These are phyloP conservation scores for Serendipita vermifera DNA, from an alignment of 768 basidiomycete genomes.

Conservation along the genomic window DNA sequence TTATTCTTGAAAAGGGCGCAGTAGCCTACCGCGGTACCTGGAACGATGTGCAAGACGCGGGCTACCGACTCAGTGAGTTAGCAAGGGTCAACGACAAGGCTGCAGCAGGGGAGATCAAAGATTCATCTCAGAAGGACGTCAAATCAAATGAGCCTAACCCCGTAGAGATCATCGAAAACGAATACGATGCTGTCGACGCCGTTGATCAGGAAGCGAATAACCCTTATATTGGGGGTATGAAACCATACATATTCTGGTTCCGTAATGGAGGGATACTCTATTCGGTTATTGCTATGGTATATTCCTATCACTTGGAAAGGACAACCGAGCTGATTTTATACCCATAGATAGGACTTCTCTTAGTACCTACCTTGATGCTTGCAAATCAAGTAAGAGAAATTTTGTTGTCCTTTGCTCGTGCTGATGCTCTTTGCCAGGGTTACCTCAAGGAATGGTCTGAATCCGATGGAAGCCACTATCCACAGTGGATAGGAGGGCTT, in stretches of 20 bases:
- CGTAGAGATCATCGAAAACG: background rate
- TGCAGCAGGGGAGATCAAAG: too few relatives aligned
- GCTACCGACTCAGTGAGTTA: background rate
- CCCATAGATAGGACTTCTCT: background rate
- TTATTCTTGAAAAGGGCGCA: background rate
- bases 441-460: conserved; percentile 9
- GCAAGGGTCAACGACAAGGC: too few relatives aligned
- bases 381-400: conserved; percentile 2
- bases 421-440: background rate
- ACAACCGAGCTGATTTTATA: too few relatives aligned
- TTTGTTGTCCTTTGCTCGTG: background rate
- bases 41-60: background rate
- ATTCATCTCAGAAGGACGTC: background rate
- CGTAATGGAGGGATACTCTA: background rate
- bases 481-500: background rate
- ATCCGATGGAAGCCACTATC: background rate
- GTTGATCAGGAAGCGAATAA: background rate
- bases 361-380: background rate
- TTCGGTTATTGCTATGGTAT: background rate
- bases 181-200: background rate
- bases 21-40: background rate
- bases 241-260: conserved; percentile 8
- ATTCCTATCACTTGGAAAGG: too few relatives aligned
- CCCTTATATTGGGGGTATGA: background rate
- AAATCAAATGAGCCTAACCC: background rate